Evolutionary conservation across 805 yeast genomes (phyloP).

Genomic region (Teunomyces kruisii): DNA sequence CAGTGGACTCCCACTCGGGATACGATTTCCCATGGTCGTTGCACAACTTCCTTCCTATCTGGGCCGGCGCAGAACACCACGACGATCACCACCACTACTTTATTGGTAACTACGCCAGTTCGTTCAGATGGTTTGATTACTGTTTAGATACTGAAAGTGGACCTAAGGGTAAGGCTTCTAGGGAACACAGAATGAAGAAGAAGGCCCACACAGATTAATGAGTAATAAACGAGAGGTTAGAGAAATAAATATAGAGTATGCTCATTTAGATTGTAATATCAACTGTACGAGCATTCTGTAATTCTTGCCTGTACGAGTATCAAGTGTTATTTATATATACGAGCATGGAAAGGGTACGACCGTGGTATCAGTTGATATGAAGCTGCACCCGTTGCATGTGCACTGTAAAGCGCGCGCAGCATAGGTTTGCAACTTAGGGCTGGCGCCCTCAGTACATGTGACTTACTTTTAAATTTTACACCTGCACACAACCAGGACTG

Average conservation of each 20-base stretch:
- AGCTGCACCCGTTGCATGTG: no score
- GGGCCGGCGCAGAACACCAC: constrained; percentile 69
- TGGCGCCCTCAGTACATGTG: constrained; percentile 1
- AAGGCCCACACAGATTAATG: constrained; percentile 29
- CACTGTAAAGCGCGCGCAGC: no score
- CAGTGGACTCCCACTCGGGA: constrained; percentile 62
- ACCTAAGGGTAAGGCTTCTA: constrained; percentile 47
- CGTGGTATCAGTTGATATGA: no score
- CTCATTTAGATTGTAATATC: no score
- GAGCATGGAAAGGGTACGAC: no score
- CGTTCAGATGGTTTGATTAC: constrained; percentile 60
- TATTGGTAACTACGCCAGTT: constrained; percentile 58
- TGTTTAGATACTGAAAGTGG: constrained; percentile 56
- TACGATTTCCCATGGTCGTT: constrained; percentile 64
- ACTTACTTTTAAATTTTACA: background rate
- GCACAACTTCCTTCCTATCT: constrained; percentile 55
- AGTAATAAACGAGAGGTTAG: background rate
- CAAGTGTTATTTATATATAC: no score
- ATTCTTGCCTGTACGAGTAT: no score
- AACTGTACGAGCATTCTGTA: no score
- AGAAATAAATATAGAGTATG: background rate
- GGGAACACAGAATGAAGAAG: constrained; percentile 44
- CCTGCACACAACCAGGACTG: constrained; percentile 8
- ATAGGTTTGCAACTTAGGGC: constrained; percentile 7
- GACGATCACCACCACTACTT: constrained; percentile 61